Percentiles rank a stretch among this genome's conserved stretches.
Conservation (phyloP, 192 early-diverging fungal genomes). For the Chytriomyces confervae region DNA sequence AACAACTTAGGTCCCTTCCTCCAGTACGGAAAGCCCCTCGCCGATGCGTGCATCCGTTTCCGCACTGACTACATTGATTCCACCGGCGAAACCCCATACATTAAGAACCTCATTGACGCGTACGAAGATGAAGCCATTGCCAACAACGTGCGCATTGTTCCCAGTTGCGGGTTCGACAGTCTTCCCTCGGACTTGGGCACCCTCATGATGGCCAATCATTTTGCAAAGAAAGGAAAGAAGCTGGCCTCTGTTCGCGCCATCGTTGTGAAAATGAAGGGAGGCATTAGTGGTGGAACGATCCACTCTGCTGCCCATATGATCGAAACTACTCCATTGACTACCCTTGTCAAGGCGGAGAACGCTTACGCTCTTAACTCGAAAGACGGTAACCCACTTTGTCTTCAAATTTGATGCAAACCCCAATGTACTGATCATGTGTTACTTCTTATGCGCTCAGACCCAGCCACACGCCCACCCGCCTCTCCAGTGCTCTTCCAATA, state of each 20-base stretch:
- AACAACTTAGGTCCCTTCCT: constrained; percentile 61
- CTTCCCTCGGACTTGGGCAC: constrained; percentile 87
- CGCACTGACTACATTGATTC: constrained; percentile 88
- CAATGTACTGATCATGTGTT: constrained; percentile 43
- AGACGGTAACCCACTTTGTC: constrained; percentile 8
- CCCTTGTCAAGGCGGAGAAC: constrained; percentile 35
- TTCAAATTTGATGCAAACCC: background rate
- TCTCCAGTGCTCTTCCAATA: constrained; percentile 43
- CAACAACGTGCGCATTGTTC: constrained; percentile 75
- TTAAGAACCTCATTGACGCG: constrained; percentile 66
- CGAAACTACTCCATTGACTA: constrained; percentile 24
- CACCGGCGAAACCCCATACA: constrained; percentile 81
- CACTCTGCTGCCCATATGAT: constrained; percentile 44
- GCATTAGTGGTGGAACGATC: constrained; percentile 74
- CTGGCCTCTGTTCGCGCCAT: constrained; percentile 30
- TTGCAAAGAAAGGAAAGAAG: constrained; percentile 44
- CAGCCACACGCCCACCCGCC: background rate
- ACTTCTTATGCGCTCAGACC: background rate
- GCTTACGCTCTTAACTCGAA: constrained; percentile 42
- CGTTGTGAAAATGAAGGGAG: constrained; percentile 51
- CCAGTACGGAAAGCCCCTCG: constrained; percentile 72
- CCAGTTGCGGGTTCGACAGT: constrained; percentile 89
- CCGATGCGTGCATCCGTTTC: constrained; percentile 69
- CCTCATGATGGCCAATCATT: constrained; percentile 56
- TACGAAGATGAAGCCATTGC: constrained; percentile 70